phyloP scores from a whole-genome alignment of 371 early-diverging fungal genomes.

The Rhizopus microsporus region DNA sequence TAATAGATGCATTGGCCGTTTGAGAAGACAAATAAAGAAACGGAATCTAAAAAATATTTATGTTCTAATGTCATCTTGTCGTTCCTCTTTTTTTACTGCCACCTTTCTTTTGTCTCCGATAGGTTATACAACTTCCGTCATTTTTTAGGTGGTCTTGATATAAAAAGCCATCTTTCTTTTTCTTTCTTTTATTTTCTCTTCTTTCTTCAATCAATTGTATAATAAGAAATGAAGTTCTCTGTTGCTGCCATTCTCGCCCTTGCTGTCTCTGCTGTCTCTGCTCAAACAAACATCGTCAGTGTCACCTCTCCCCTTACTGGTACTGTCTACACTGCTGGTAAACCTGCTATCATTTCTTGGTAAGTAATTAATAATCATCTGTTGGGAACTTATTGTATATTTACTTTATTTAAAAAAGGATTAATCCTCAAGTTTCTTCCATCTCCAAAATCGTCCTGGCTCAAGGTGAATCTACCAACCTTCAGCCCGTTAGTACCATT shows the following conservation, averaged over 20 bases:
- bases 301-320: constrained; percentile 35
- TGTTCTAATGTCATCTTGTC: too few species aligned
- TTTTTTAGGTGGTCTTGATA: neutral
- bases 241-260: constrained; percentile 10
- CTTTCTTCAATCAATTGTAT: neutral
- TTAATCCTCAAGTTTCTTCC: constrained; percentile 13
- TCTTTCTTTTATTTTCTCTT: neutral
- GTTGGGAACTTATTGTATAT: neutral
- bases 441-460: constrained; percentile 29
- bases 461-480: constrained; percentile 16
- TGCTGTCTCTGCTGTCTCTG: constrained; percentile 30
- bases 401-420: constrained; percentile 5
- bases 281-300: constrained; percentile 26
- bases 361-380: constrained; percentile 3
- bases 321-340: constrained; percentile 35
- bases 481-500: constrained; percentile 21
- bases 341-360: constrained; percentile 32
- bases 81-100: neutral
- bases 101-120: neutral
- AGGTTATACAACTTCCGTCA: neutral
- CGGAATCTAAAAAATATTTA: too few species aligned
- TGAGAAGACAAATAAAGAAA: too few species aligned
- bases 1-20: too few species aligned
- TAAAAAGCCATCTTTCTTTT: neutral
- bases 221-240: constrained; percentile 10